phyloP scores from a whole-genome alignment of 78 protist genomes.

The slime mould (Dictyostelium discoideum) region DNA sequence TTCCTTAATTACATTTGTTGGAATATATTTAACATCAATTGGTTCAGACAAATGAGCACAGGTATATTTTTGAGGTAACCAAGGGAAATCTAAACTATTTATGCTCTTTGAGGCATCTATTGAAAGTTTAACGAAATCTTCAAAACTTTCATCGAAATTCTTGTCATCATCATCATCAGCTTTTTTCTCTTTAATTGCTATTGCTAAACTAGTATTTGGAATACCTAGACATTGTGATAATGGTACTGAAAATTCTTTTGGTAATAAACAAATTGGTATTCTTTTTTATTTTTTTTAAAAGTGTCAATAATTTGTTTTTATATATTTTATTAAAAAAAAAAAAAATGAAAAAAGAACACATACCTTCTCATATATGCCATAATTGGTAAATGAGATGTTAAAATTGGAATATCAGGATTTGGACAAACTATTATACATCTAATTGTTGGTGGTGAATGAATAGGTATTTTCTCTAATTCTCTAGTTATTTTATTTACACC shows the following conservation, averaged over 20 bases:
- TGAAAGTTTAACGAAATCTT: not conserved
- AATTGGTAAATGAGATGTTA: slow-evolving; percentile 19
- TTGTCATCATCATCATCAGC: not conserved
- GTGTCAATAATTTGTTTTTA: no score
- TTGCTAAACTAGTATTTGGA: slow-evolving; percentile 18
- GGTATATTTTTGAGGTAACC: slow-evolving; percentile 8
- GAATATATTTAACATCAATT: not conserved
- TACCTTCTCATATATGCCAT: slow-evolving; percentile 52
- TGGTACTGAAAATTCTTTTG: not conserved
- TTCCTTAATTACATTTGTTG: slow-evolving; percentile 8
- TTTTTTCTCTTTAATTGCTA: not conserved
- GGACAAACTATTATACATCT: slow-evolving; percentile 29
- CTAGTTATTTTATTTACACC: slow-evolving; percentile 40
- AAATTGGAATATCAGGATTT: slow-evolving; percentile 9
- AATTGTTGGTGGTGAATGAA: slow-evolving; percentile 18
- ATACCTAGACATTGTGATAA: slow-evolving; percentile 1
- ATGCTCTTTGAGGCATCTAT: not conserved
- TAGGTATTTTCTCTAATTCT: slow-evolving; percentile 12
- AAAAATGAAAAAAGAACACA: not conserved
- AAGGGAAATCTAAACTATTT: slow-evolving; percentile 14
- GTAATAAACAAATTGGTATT: slow-evolving; percentile 36
- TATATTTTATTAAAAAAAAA: no score
- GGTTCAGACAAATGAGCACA: not conserved
- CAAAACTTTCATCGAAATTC: not conserved
- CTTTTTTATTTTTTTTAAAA: not conserved